Evolutionary conservation across 2,329 filamentous ascomycete species (phyloP), one percentile per base, ranked within the genome.

Genomic region (Chaetomium sp.): DNA sequence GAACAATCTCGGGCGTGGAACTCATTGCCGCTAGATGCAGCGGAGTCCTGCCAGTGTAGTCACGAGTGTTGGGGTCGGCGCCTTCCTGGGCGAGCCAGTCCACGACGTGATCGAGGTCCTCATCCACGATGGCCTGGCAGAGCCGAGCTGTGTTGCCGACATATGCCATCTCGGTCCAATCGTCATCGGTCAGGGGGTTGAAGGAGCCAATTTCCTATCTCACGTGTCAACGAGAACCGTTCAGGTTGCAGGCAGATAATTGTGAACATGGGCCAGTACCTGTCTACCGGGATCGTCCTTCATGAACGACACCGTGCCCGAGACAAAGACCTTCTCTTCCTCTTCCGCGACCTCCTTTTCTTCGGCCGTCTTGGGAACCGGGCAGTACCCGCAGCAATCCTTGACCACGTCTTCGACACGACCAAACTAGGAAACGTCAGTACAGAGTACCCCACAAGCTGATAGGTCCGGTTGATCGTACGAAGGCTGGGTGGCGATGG

Each of bases 101-200:
- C 70, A 86, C 76, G 3, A 96, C 89, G 67, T 86, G 83, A 45
- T 91, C 87, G 3, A 89, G 70, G 74, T 96, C 88, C 1, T 84
- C 81, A 70, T 93, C 87, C 4, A 93, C 86, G 64, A 96, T 96
- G 0, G 90, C 92, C 72, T 93, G 89, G 72, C 91, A 96, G 1
- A 96, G 81, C 19, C 85, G 82, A 45, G 86, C 87, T 1, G 91
- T 93, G 69, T 93, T 91, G 12, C 91, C 90, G 42, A 96, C 83
- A 69, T 96, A 96, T 0, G 92, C 91, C 91, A 96, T 95, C 69
- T 93, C 90, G 0, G 92, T 95, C 91, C 92, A 96, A 72, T 95
- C 91, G 58, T 91, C 83, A 50, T 92, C 87, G 0, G 90, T 93
- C 45, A 94, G 82, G 0, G 92, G 92, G 70, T 95, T 90, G 78